These are phyloP conservation scores for Sphaerulina vaccinii DNA, from an alignment of 2,329 filamentous ascomycete species.

Conservation along the genomic window DNA sequence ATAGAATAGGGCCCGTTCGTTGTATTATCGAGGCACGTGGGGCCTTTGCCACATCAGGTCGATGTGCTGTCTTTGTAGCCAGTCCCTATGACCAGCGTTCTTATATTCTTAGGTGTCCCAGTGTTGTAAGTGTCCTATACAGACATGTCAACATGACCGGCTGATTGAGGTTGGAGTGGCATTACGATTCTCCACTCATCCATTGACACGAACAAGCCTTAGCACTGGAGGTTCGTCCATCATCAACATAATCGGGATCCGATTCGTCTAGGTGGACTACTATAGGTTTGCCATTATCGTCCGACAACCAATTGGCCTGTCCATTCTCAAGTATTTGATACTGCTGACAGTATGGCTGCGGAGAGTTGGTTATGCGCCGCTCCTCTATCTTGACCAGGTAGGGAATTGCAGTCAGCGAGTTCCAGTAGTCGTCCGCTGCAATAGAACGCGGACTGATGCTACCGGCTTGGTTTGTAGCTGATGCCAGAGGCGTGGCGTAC, in stretches of 20 bases:
- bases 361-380: slow-evolving; percentile 48
- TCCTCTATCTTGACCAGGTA: slow-evolving; percentile 66
- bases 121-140: too few species aligned
- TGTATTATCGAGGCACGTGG: too few species aligned
- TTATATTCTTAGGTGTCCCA: too few species aligned
- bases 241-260: slow-evolving; percentile 37
- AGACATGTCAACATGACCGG: too few species aligned
- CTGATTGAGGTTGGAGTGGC: too few species aligned
- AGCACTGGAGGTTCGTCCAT: slow-evolving; percentile 20
- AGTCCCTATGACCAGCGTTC: too few species aligned
- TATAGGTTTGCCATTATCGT: slow-evolving; percentile 39
- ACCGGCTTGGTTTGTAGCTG: too few species aligned
- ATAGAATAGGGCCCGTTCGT: too few species aligned
- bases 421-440: slow-evolving; percentile 10
- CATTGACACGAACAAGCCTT: slow-evolving; percentile 41
- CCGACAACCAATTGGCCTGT: slow-evolving; percentile 39
- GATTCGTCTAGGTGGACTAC: slow-evolving; percentile 43
- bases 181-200: slow-evolving; percentile 34
- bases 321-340: slow-evolving; percentile 60
- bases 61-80: too few species aligned
- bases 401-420: slow-evolving; percentile 39
- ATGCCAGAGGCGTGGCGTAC: slow-evolving; percentile 14
- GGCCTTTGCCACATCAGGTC: too few species aligned
- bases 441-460: neutral
- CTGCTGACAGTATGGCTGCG: slow-evolving; percentile 62